These are phyloP conservation scores for Glycyrrhiza uralensis DNA, from an alignment of 306 rosid species.

Conservation along the genomic window DNA sequence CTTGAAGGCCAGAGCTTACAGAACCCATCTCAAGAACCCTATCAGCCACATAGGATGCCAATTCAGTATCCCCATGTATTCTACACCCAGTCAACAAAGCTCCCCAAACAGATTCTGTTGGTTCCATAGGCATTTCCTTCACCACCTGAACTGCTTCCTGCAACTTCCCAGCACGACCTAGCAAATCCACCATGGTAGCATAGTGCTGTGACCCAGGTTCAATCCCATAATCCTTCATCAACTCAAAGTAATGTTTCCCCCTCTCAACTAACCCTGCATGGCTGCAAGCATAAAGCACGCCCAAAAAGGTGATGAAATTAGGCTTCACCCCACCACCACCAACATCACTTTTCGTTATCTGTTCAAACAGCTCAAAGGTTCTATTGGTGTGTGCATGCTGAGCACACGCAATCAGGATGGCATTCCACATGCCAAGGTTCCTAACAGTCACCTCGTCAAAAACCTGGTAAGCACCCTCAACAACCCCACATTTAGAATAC, in stretches of 20 bases:
- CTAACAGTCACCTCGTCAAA: constrained; percentile 50
- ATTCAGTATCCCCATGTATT: constrained; percentile 64
- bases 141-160: constrained; percentile 61
- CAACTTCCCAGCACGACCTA: constrained; percentile 82
- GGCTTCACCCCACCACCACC: constrained; percentile 76
- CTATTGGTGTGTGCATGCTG: constrained; percentile 69
- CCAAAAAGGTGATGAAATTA: constrained; percentile 78
- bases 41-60: constrained; percentile 78
- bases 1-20: constrained; percentile 62
- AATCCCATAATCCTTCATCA: constrained; percentile 67
- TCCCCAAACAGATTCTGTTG: constrained; percentile 82
- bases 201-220: constrained; percentile 75
- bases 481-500: constrained; percentile 74
- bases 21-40: constrained; percentile 48
- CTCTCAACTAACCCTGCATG: constrained; percentile 79
- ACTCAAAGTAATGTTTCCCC: constrained; percentile 51
- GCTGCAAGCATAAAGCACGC: constrained; percentile 83
- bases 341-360: constrained; percentile 46
- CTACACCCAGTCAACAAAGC: constrained; percentile 85
- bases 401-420: constrained; percentile 76
- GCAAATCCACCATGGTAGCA: constrained; percentile 79
- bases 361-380: constrained; percentile 53
- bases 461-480: constrained; percentile 65
- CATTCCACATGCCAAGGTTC: constrained; percentile 94
- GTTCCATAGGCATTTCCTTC: constrained; percentile 64